These are phyloP conservation scores for Pezicula rhizophila DNA, from an alignment of 2,329 filamentous ascomycete species.

Conservation along the genomic window DNA sequence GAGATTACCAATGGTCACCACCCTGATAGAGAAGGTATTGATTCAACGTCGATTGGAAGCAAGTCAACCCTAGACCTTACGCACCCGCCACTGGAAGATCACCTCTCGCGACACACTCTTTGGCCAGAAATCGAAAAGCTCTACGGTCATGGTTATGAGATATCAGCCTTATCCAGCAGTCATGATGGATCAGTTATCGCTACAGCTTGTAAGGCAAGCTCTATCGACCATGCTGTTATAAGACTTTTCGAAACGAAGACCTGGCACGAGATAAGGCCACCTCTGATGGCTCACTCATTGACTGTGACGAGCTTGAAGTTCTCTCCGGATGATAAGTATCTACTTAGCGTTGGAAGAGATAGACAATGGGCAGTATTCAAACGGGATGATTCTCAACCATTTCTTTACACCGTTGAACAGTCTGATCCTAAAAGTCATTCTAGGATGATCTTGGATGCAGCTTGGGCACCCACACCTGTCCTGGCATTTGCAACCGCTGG, in stretches of 20 bases:
- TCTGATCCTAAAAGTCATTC: conserved; percentile 80
- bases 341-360: conserved; percentile 88
- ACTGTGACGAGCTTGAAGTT: conserved; percentile 82
- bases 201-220: conserved; percentile 88
- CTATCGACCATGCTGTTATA: conserved; percentile 89
- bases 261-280: conserved; percentile 83
- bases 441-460: conserved; percentile 84
- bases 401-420: conserved; percentile 50
- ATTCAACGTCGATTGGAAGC: conserved; percentile 49
- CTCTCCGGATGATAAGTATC: conserved; percentile 62
- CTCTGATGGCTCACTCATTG: conserved; percentile 77
- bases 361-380: conserved; percentile 84
- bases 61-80: conserved; percentile 58
- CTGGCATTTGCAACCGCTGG: conserved; percentile 78
- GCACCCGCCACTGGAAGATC: conserved; percentile 83
- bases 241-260: conserved; percentile 78
- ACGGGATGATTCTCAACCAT: conserved; percentile 33
- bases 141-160: conserved; percentile 96
- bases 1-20: conserved; percentile 37
- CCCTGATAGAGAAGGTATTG: conserved; percentile 46
- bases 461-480: conserved; percentile 59
- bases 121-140: conserved; percentile 97
- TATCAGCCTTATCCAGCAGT: conserved; percentile 77
- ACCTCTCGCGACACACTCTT: conserved; percentile 80
- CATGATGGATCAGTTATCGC: conserved; percentile 72